Evolutionary conservation across 805 yeast genomes (phyloP), one percentile per base, ranked within the genome.

Genomic region (Sugiyamaella qingdaonensis): DNA sequence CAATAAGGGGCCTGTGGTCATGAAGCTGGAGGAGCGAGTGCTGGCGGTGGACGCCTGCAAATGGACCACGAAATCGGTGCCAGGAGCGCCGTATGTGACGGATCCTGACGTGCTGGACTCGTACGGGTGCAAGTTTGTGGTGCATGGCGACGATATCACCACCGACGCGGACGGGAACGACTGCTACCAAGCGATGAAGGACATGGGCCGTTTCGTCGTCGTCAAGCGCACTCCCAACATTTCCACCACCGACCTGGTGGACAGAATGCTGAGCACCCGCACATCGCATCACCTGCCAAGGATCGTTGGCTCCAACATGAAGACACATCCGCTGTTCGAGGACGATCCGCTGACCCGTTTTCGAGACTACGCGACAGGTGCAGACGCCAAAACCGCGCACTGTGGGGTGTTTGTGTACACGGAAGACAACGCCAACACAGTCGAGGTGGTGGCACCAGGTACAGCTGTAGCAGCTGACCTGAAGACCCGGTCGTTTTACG

Each of bases 131-230:
- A 71, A 81, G 64, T 94, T 84, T 67, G 99, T 94, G n/a, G 96
- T 94, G 10, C 99, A 94, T 68, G 99, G 99, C 5, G 99, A 94
- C 69, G 99, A 94, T 66, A 89, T 94, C 59, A 94, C 97, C 24
- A 87, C 97, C 1, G 98, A 94, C 69, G 96, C 96, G 13, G 78
- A 88, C 64, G 99, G 99, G 1, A 84, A 88, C 53, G 99, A 94
- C 70, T 89, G 97, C 64, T 94, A 94, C 70, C 85, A 86, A 54
- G 76, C 68, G 24, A 88, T 91, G 59, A 91, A 92, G 67, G 88
- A 88, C 51, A 70, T 81, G 65, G 96, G 95, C n/a, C 72, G 92
- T 59, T 88, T 92, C 66, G 78, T 84, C 18, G 89, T 88, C n/a
- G 98, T 94, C 43, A 90, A 88, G 69, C 76, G 99, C 59, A 94